These are phyloP conservation scores for Lycium barbarum DNA, from an alignment of 257 asterid genomes.

Conservation along the genomic window DNA sequence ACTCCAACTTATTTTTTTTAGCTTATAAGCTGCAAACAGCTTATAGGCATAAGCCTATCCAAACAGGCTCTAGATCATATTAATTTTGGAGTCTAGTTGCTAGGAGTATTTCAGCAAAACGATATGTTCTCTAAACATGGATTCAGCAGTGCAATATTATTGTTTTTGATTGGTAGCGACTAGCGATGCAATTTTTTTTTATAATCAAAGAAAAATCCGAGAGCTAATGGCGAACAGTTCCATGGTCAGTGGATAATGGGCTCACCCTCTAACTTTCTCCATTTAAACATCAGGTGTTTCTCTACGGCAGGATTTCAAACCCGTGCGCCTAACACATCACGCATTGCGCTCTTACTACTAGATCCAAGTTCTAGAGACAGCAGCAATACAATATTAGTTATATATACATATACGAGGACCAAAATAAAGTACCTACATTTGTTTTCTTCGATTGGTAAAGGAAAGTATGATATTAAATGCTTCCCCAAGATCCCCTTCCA, in stretches of 20 bases:
- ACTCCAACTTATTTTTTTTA: too few species aligned
- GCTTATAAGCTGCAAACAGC: too few species aligned
- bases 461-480: background rate
- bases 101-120: background rate
- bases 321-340: background rate
- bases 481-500: conserved; percentile 9
- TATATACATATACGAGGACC: background rate
- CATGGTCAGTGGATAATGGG: background rate
- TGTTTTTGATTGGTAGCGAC: background rate
- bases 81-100: conserved; percentile 14
- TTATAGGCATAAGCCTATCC: too few species aligned
- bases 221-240: background rate
- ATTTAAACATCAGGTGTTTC: background rate
- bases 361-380: background rate
- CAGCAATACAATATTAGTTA: conserved; percentile 13
- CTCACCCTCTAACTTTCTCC: conserved; percentile 6
- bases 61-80: too few species aligned
- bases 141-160: background rate
- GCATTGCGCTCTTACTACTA: background rate
- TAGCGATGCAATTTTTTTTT: background rate
- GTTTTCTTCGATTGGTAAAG: background rate
- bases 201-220: background rate
- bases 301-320: background rate
- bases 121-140: background rate
- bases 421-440: background rate